Evolutionary conservation across 1,139 yeast genomes (phyloP), one percentile per base, ranked within the genome.

Genomic region (Lodderomyces elongisporus): DNA sequence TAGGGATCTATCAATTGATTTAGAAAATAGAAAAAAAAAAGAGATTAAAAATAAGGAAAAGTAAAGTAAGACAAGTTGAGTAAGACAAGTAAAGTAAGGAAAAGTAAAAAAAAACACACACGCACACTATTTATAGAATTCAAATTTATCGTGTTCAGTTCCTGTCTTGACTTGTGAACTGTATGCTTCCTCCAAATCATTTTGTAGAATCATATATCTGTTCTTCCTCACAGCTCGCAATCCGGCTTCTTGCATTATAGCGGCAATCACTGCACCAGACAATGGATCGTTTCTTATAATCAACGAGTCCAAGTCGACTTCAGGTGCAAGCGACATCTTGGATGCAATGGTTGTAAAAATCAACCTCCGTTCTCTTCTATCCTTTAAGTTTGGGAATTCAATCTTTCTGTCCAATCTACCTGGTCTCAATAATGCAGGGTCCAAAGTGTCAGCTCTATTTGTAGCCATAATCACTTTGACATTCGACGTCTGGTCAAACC

Each of bases 241-340:
- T 45, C 99, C 99, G 18, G 99, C 99, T 64, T 93, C 99, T 73
- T 93, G 98, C 98, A 93, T 91, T 48, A 93, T 91, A 17, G 98
- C 98, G 21, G 98, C 97, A 56, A 93, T 93, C 40, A 89, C 78
- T 5, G 99, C 98, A 51, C 99, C 99, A 27, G 96, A 85, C 42
- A 93, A 71, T 28, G 98, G 96, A 57, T 91, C 98, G 56, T 93
- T 93, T 60, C 98, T 83, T 50, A 88, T 79, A 49, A 93, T 91
- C 48, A 93, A 74, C 17, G 96, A 83, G 62, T 93, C 98, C 51
- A 93, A 74, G 56, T 93, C 99, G 35, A 79, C 95, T 60, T 93
- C 99, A 18, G 98, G 98, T 4, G 98, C 95, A 46, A 93, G 73
- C 2, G 96, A 85, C 99, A 93, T 93, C 54, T 85, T 87, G 12